These are phyloP conservation scores for Torulaspora maleeae DNA, from an alignment of 805 yeast species.

Conservation along the genomic window DNA sequence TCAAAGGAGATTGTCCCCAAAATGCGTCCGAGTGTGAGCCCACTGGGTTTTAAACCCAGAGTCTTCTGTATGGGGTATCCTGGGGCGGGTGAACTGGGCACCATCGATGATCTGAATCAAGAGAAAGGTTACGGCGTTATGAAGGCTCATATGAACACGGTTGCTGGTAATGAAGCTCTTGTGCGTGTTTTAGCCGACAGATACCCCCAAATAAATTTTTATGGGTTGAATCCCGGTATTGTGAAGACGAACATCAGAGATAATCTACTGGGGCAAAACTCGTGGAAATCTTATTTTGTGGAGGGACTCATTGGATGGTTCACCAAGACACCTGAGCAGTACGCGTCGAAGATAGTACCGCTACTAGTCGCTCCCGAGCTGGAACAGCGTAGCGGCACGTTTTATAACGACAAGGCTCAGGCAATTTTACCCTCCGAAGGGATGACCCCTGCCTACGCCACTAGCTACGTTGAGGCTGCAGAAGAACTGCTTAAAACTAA, in stretches of 20 bases:
- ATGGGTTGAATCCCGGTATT: slow-evolving; percentile 41
- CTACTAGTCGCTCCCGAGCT: slow-evolving; percentile 32
- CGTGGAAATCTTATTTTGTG: slow-evolving; percentile 21
- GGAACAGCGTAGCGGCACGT: slow-evolving; percentile 31
- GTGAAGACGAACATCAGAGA: slow-evolving; percentile 37
- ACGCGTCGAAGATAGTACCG: slow-evolving; percentile 34
- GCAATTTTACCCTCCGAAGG: slow-evolving; percentile 29
- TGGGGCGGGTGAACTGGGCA: slow-evolving; percentile 35
- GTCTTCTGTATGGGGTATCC: slow-evolving; percentile 41
- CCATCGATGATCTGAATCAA: slow-evolving; percentile 36
- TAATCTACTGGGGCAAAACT: slow-evolving; percentile 33
- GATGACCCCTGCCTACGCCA: slow-evolving; percentile 32
- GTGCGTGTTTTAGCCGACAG: slow-evolving; percentile 24
- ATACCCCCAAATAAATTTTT: slow-evolving; percentile 27
- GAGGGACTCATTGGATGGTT: slow-evolving; percentile 35
- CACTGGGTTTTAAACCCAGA: slow-evolving; percentile 25
- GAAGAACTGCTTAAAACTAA: slow-evolving; percentile 24
- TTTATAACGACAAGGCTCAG: slow-evolving; percentile 33
- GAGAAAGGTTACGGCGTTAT: slow-evolving; percentile 30
- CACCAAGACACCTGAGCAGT: slow-evolving; percentile 35
- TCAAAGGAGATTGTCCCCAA: slow-evolving; percentile 28
- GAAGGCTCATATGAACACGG: slow-evolving; percentile 39
- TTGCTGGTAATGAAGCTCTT: slow-evolving; percentile 42
- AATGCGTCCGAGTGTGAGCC: slow-evolving; percentile 13
- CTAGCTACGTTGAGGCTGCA: slow-evolving; percentile 25